Base-by-base conservation (phyloP, 139 green algal species). In the Tetratostichococcus sp. region DNA sequence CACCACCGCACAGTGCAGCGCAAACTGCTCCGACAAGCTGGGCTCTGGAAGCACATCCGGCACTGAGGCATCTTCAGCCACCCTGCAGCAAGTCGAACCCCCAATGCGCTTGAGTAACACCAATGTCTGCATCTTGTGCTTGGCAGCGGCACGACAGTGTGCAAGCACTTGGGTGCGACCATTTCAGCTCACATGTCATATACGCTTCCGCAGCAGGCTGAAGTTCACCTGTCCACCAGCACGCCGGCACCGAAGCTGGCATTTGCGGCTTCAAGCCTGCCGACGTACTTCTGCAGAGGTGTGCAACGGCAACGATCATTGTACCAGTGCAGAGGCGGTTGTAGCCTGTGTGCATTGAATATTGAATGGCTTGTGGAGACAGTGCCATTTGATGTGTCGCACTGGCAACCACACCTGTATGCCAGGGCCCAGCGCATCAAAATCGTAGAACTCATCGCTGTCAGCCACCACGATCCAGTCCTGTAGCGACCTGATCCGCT, bases 401-500 rank as follows among this genome's bases (percentile, higher is more conserved):
- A 11, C 39, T 50, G 39, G 39, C 39, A 50, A 11, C 39, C 8
- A 6, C 39, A 50, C 39, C 39, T 66, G 58, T 8, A 66, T 66
- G 58, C 23, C 23, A 4, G 25, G 58, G 23, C 58, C 58, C 58
- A 30, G 25, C 23, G 23, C 23, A 30, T 30, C 58, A 26, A 66
- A 77, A 43, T 31, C 32, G n/a, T 70, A 30, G 26, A 77, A 70
- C 66, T 77, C 72, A 26, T 77, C 72, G 43, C 50, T 70, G 30
- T 77, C 72, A 35, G 72, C 72, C 11, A 77, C 70, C 3, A 65
- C 39, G 21, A 77, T 50, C 72, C 72, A 77, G 39, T 77, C 50
- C 21, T 70, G 34, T 6, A 39, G 31, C n/a, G 31, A 17, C 26
- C 4, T 43, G 25, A 77, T 50, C n/a, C 35, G 34, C 21, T 70